Evolutionary conservation across 805 yeast genomes (phyloP).

Genomic region (Pichia paraexigua): DNA sequence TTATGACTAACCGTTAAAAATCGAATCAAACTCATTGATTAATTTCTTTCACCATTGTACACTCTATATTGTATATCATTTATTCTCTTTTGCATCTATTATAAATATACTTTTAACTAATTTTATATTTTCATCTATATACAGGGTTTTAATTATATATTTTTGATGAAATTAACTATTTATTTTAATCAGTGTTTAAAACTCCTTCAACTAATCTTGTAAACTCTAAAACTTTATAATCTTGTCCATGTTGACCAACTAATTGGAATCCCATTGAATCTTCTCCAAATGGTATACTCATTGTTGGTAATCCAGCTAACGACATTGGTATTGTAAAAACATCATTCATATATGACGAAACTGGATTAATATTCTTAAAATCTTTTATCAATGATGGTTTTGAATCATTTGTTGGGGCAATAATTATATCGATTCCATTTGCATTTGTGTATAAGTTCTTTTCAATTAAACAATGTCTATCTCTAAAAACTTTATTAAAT

Average conservation of each 20-base stretch:
- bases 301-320: slow-evolving; percentile 83
- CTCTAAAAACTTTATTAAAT: slow-evolving; percentile 54
- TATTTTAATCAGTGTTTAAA: background rate
- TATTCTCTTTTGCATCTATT: background rate
- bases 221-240: slow-evolving; percentile 45
- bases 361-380: slow-evolving; percentile 26
- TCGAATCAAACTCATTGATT: background rate
- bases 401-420: slow-evolving; percentile 61
- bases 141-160: background rate
- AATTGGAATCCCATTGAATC: slow-evolving; percentile 65
- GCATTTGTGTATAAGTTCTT: slow-evolving; percentile 8
- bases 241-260: slow-evolving; percentile 83
- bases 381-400: slow-evolving; percentile 30
- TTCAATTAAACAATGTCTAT: slow-evolving; percentile 34
- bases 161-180: background rate
- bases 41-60: background rate
- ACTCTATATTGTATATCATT: background rate
- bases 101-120: background rate
- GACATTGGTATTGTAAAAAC: slow-evolving; percentile 85
- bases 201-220: slow-evolving; percentile 9
- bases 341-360: slow-evolving; percentile 71
- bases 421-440: slow-evolving; percentile 54
- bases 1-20: background rate
- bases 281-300: slow-evolving; percentile 58
- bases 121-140: background rate